phyloP scores from a whole-genome alignment of 2,329 filamentous ascomycete species.

The Fusarium pseudograminearum region DNA sequence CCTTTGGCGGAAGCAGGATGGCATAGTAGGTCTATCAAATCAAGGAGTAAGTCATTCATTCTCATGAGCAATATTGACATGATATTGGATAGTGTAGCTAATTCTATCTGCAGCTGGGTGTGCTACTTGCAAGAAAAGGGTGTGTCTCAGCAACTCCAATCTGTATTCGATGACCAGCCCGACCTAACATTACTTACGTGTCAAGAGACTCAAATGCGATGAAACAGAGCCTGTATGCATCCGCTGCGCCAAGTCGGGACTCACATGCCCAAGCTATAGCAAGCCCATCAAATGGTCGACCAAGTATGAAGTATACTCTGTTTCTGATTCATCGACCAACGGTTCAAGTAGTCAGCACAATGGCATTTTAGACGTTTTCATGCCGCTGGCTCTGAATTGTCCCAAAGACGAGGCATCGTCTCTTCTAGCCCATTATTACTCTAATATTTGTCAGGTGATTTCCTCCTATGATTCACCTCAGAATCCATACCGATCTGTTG shows the following conservation, averaged over 20 bases:
- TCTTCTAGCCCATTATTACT: slow-evolving; percentile 26
- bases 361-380: too few relatives aligned
- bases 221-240: slow-evolving; percentile 28
- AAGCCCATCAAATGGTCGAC: slow-evolving; percentile 39
- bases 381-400: not conserved
- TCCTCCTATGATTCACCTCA: slow-evolving; percentile 25
- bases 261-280: slow-evolving; percentile 32
- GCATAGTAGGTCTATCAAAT: not conserved
- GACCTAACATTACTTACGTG: not conserved
- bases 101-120: not conserved
- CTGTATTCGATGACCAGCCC: too few relatives aligned
- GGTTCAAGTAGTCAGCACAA: not conserved
- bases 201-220: slow-evolving; percentile 39
- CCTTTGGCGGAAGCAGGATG: not conserved
- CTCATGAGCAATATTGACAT: too few relatives aligned
- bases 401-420: not conserved
- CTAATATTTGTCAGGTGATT: slow-evolving; percentile 19
- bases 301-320: slow-evolving; percentile 26
- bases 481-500: slow-evolving; percentile 34
- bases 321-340: not conserved
- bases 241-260: slow-evolving; percentile 28
- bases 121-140: slow-evolving; percentile 10
- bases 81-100: too few relatives aligned
- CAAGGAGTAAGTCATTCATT: not conserved
- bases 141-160: not conserved